These are phyloP conservation scores for Calonectria ilicicola DNA, from an alignment of 2,329 filamentous ascomycete genomes.

Conservation along the genomic window DNA sequence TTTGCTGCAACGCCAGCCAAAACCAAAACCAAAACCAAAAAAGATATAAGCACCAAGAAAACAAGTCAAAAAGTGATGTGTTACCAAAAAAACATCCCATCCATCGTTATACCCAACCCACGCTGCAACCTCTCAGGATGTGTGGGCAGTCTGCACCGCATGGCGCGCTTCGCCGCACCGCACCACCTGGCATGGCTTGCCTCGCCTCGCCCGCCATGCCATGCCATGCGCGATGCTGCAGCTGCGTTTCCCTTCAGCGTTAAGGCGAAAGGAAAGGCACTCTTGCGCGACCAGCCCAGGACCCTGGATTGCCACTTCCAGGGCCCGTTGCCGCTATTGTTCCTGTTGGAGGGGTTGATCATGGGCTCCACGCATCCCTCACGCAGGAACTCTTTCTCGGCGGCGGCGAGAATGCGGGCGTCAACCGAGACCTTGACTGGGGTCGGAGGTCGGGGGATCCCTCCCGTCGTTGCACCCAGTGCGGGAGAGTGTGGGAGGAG, in stretches of 20 bases:
- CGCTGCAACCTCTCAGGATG: conserved; percentile 18
- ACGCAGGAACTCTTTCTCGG: conserved; percentile 38
- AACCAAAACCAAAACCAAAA: no score
- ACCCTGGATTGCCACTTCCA: conserved; percentile 25
- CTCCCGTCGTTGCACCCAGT: conserved; percentile 14
- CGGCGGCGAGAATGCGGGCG: conserved; percentile 22
- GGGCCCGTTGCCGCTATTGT: conserved; percentile 1
- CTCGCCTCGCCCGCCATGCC: background rate
- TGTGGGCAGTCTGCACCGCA: conserved; percentile 12
- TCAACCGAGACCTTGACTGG: conserved; percentile 21
- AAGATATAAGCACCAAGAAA: background rate
- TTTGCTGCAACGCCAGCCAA: background rate
- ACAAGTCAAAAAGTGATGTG: conserved; percentile 1
- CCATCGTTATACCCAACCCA: conserved; percentile 26
- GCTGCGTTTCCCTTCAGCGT: conserved; percentile 5
- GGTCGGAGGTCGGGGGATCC: conserved; percentile 18
- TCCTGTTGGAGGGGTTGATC: conserved; percentile 16
- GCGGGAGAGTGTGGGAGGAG: conserved; percentile 5
- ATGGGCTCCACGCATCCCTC: conserved; percentile 36
- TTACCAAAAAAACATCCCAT: conserved; percentile 13
- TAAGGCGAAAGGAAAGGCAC: conserved; percentile 5
- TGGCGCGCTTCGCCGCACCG: conserved; percentile 19
- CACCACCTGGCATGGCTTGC: conserved; percentile 3
- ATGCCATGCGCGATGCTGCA: conserved; percentile 9
- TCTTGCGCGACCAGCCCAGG: background rate